Evolutionary conservation across 371 early-diverging fungal species (phyloP).

Genomic region (Rhizopus stolonifer): DNA sequence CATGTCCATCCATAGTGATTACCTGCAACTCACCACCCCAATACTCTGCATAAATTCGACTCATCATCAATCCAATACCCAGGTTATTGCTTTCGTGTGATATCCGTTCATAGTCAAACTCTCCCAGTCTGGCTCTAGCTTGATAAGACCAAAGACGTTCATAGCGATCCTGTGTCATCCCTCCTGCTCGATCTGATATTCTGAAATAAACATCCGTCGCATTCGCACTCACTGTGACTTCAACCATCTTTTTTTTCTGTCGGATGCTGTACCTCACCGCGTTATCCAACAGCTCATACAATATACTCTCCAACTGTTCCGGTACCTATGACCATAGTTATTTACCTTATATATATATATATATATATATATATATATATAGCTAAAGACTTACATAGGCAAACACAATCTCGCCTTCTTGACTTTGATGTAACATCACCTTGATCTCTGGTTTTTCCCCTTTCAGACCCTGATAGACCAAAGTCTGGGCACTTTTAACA

Average conservation of each 20-base stretch:
- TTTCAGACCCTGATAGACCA: conserved; percentile 22
- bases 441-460: conserved; percentile 14
- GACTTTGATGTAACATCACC: conserved; percentile 23
- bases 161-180: conserved; percentile 67
- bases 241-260: no score
- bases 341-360: no score
- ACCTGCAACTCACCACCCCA: conserved; percentile 72
- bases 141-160: conserved; percentile 82
- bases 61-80: conserved; percentile 84
- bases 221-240: conserved; percentile 80
- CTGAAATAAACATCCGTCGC: conserved; percentile 82
- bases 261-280: conserved; percentile 77
- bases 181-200: conserved; percentile 91
- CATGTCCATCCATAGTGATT: conserved; percentile 72
- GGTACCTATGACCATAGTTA: no score
- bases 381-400: conserved; percentile 54
- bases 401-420: conserved; percentile 30
- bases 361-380: no score
- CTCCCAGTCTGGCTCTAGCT: conserved; percentile 34
- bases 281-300: conserved; percentile 93
- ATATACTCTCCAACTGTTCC: conserved; percentile 91
- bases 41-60: conserved; percentile 79
- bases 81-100: conserved; percentile 43
- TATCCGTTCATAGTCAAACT: conserved; percentile 37
- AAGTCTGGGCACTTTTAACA: conserved; percentile 34